Conservation (phyloP, 352 stramenopile genomes). For the Vaucheria bursata region DNA sequence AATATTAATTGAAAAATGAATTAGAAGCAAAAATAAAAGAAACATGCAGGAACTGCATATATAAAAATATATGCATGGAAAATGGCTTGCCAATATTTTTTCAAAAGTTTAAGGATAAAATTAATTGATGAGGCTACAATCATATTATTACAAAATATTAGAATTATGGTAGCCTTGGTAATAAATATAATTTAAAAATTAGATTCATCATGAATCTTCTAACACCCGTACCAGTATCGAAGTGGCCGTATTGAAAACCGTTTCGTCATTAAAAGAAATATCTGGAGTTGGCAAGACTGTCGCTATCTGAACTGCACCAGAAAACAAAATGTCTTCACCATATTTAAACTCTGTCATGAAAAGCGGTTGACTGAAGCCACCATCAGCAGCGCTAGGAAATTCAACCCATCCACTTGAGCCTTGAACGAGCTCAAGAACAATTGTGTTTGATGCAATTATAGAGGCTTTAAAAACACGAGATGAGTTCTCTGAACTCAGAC, state of each 20-base stretch:
- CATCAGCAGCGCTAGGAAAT: not conserved
- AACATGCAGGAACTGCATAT: not conserved
- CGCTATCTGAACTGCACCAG: not conserved
- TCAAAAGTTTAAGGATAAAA: not conserved
- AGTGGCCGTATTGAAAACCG: not conserved
- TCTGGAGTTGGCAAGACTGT: not conserved
- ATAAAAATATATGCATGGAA: not conserved
- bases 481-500: too few relatives aligned
- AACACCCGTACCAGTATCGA: not conserved
- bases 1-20: too few relatives aligned
- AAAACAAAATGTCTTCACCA: not conserved
- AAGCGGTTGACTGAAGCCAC: not conserved
- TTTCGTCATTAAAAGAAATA: not conserved
- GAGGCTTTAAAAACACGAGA: too few relatives aligned
- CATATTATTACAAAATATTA: not conserved
- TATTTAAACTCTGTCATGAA: not conserved
- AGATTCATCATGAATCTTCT: not conserved
- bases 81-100: not conserved
- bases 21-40: too few relatives aligned
- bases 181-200: not conserved
- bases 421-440: too few relatives aligned
- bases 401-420: too few relatives aligned
- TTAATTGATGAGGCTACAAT: not conserved
- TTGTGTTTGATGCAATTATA: too few relatives aligned
- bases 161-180: not conserved